Percentiles rank a stretch among this genome's conserved stretches.
Conservation (phyloP, 1,284 basidiomycete species). For the Trametes hirsuta region DNA sequence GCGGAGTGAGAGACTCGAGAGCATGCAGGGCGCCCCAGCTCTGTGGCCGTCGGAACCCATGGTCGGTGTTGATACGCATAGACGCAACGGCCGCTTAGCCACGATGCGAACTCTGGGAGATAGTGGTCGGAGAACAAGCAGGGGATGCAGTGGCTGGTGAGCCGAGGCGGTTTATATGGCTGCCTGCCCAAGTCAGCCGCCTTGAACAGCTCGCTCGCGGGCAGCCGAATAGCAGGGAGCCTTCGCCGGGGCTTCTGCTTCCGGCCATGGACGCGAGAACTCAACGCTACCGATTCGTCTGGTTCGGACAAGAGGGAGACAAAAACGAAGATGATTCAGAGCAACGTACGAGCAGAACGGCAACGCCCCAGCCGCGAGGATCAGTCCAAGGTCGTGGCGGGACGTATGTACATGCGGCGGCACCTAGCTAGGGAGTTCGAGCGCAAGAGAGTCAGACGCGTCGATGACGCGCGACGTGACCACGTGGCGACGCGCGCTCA, state of each 20-base stretch:
- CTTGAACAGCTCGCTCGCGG: neutral
- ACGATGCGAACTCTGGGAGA: neutral
- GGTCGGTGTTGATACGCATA: neutral
- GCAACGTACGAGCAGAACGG: no score
- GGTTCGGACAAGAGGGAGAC: no score
- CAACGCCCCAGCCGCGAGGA: no score
- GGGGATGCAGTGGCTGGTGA: neutral
- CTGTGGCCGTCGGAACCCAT: conserved; percentile 19
- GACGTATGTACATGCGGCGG: no score
- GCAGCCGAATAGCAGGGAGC: neutral
- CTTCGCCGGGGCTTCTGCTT: neutral
- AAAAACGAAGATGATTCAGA: no score
- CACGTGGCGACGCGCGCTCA: conserved; percentile 13
- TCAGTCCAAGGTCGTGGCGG: no score
- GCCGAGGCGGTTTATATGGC: neutral
- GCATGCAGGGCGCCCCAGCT: conserved; percentile 41
- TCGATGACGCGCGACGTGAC: conserved; percentile 16
- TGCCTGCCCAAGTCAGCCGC: neutral
- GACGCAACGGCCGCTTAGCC: conserved; percentile 4
- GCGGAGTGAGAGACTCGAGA: conserved; percentile 45
- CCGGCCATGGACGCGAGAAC: neutral
- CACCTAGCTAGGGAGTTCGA: no score
- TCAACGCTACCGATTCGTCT: no score
- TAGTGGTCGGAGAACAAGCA: neutral
- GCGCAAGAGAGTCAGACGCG: neutral